Conservation (phyloP, 768 basidiomycete genomes). For the Hypholoma fasciculare region DNA sequence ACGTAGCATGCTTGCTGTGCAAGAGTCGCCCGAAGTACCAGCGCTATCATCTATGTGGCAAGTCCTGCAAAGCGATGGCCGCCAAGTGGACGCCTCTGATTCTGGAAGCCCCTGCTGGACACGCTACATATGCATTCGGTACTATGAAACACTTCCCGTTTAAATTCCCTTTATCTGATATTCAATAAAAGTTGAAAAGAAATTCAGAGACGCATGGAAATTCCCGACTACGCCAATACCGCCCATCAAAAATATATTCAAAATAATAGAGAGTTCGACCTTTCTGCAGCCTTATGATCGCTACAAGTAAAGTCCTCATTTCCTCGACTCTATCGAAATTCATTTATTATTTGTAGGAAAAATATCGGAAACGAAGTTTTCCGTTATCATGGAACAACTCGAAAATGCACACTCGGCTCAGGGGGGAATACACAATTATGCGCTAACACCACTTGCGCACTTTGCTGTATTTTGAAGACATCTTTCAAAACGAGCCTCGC, state of each 20-base stretch:
- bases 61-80: slow-evolving; percentile 22
- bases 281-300: slow-evolving; percentile 23
- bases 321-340: too few species aligned
- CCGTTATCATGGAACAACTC: slow-evolving; percentile 30
- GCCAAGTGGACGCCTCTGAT: slow-evolving; percentile 22
- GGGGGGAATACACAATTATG: slow-evolving; percentile 23
- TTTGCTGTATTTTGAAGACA: slow-evolving; percentile 29
- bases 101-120: slow-evolving; percentile 23
- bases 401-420: slow-evolving; percentile 25
- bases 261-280: slow-evolving; percentile 26
- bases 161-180: not conserved
- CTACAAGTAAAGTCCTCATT: slow-evolving; percentile 18
- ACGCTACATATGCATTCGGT: slow-evolving; percentile 24
- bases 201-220: slow-evolving; percentile 28
- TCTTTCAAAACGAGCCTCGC: slow-evolving; percentile 33
- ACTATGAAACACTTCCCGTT: not conserved
- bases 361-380: slow-evolving; percentile 27
- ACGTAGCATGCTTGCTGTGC: slow-evolving; percentile 26
- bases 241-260: slow-evolving; percentile 27
- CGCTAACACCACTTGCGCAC: slow-evolving; percentile 18
- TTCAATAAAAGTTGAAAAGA: slow-evolving; percentile 23
- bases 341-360: slow-evolving; percentile 11
- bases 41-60: slow-evolving; percentile 26
- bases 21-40: slow-evolving; percentile 25
- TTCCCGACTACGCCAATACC: slow-evolving; percentile 13